These are phyloP conservation scores for Anthracocystis panici-leucophaei DNA, from an alignment of 1,284 basidiomycete genomes.

Conservation along the genomic window DNA sequence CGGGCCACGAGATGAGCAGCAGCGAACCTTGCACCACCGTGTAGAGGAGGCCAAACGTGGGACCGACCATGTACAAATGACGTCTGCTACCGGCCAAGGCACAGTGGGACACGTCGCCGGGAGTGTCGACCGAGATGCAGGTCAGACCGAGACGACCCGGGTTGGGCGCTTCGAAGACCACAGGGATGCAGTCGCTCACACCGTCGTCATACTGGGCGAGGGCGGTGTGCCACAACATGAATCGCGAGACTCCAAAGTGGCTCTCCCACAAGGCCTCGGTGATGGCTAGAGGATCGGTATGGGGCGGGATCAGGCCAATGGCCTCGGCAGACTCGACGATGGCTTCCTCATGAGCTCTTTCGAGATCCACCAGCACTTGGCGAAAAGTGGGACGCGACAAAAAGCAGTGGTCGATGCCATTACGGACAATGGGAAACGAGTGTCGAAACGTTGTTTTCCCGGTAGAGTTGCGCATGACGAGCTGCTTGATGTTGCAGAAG, in stretches of 20 bases:
- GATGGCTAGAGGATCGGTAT: constrained; percentile 6
- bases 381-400: constrained; percentile 24
- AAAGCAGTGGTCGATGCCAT: constrained; percentile 39
- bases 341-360: constrained; percentile 5
- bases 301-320: constrained; percentile 8
- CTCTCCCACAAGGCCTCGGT: constrained; percentile 36
- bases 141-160: constrained; percentile 7
- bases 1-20: constrained; percentile 35
- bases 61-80: constrained; percentile 14
- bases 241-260: constrained; percentile 26
- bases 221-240: constrained; percentile 17
- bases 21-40: constrained; percentile 27
- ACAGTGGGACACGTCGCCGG: constrained; percentile 17
- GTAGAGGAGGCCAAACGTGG: constrained; percentile 25
- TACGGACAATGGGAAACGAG: constrained; percentile 15
- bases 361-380: constrained; percentile 27
- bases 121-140: constrained; percentile 5
- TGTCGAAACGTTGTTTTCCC: constrained; percentile 15
- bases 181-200: constrained; percentile 9
- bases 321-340: constrained; percentile 10
- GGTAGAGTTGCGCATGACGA: constrained; percentile 21
- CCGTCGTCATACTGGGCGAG: constrained; percentile 3
- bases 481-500: constrained; percentile 20
- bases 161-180: constrained; percentile 9
- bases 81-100: constrained; percentile 28